Conservation (phyloP, 2,329 filamentous ascomycete species). For the Chalara sp. region DNA sequence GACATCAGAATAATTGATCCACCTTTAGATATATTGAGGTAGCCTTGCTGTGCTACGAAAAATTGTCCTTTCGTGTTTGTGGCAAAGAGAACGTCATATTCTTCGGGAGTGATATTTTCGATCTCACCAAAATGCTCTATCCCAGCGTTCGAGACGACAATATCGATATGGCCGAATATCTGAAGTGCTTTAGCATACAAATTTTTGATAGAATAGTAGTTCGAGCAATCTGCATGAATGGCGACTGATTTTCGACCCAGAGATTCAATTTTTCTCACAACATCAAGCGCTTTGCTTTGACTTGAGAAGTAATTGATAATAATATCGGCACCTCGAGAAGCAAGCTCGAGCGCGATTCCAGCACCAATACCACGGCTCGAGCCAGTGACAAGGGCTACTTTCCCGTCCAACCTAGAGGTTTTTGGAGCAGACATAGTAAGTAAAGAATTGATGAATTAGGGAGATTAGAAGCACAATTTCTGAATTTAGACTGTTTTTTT, state of each 20-base stretch:
- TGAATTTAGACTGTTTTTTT: too few relatives aligned
- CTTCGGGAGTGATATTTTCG: not conserved
- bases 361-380: slow-evolving; percentile 59
- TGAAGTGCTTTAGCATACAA: not conserved
- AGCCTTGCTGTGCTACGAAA: not conserved
- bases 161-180: not conserved
- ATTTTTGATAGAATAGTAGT: not conserved
- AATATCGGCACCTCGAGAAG: slow-evolving; percentile 54
- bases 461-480: too few relatives aligned
- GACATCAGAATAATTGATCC: not conserved
- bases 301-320: not conserved
- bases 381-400: slow-evolving; percentile 37
- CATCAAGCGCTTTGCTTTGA: not conserved
- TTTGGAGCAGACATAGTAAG: slow-evolving; percentile 6
- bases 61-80: not conserved
- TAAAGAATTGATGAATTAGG: too few relatives aligned
- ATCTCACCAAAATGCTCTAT: not conserved
- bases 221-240: not conserved
- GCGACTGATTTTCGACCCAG: not conserved
- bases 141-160: not conserved
- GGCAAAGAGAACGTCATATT: not conserved
- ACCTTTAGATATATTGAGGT: not conserved
- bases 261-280: not conserved
- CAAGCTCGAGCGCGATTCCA: slow-evolving; percentile 61
- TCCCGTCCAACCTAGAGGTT: slow-evolving; percentile 4